Base-by-base conservation (phyloP, 1,284 basidiomycete genomes). In the Marasmius sp. region DNA sequence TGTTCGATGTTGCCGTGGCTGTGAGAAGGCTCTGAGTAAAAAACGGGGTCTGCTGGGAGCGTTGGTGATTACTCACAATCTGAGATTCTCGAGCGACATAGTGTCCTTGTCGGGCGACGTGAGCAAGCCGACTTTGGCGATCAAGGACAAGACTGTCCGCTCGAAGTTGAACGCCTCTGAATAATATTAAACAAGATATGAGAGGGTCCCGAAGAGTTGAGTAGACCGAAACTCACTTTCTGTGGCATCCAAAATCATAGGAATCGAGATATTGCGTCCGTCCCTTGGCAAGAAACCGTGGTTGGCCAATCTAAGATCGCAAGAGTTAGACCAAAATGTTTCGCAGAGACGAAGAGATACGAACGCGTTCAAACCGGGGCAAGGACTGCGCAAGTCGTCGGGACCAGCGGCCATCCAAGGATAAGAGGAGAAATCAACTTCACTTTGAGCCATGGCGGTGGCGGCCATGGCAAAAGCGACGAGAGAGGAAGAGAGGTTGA, bases 1-100 rank as follows among this genome's bases (percentile, higher is more conserved):
- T 68, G 66, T 54, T 70, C 67, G 14, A 68, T 61, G 47, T 59
- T 61, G 9, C 61, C 65, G 60, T 70, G 69, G 0, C 67, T 69
- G 36, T 9, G n/a, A n/a, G 27, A n/a, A 33, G n/a, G 14, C 7
- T 33, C 16, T 33, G 20, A 6, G 48, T 33, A 33, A n/a, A 7
- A 27, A 57, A 38, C 9, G 12, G 16, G 6, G 33, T 33, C 12
- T 18, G 45, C 11, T 2, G 34, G 36, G 34, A 57, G 16, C 4
- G 18, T 18, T 52, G 1, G 2, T 22, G 22, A 34, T 0, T 16
- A 57, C 62, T 22, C 47, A 68, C 67, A 64, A 56, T 33, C 27
- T 54, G 33, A 68, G 57, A 22, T 62, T 60, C n/a, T 66, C 43
- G 4, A 68, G 57, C 14, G 59, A 41, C 39, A 64, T 47, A 36